These are phyloP conservation scores for Strobilomyces dryophilus DNA, from an alignment of 768 basidiomycete genomes.

Conservation along the genomic window DNA sequence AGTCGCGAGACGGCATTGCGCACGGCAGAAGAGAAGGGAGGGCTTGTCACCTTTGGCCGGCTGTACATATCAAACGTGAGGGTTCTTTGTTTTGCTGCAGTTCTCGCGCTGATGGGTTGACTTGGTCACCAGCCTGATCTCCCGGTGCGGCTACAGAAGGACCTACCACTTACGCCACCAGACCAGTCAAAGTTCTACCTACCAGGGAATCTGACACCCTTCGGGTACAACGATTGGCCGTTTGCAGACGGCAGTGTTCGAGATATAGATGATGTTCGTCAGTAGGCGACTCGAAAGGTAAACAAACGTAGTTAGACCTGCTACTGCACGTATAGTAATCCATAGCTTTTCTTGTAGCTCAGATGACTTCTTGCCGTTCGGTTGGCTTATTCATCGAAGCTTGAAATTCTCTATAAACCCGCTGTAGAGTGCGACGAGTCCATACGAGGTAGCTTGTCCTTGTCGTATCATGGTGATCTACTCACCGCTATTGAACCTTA, in stretches of 20 bases:
- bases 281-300: no score
- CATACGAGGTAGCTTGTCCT: no score
- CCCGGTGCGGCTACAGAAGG: slow-evolving; percentile 22
- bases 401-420: no score
- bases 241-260: background rate
- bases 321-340: no score
- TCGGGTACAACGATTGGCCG: background rate
- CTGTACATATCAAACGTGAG: background rate
- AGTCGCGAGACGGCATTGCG: no score
- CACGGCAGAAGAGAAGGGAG: background rate
- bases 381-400: no score
- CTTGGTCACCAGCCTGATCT: slow-evolving; percentile 28
- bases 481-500: no score
- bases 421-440: no score
- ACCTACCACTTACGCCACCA: slow-evolving; percentile 13
- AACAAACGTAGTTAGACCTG: no score
- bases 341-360: no score
- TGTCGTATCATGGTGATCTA: no score
- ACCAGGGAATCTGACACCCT: background rate
- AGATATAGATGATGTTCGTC: background rate
- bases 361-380: no score
- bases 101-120: background rate
- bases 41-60: background rate
- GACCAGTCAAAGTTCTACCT: background rate
- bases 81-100: background rate